A percentile compares a stretch with the other conserved stretches of the same genome.
These are phyloP conservation scores for Inga leiocalycina DNA, from an alignment of 306 rosid genomes.

Conservation along the genomic window DNA sequence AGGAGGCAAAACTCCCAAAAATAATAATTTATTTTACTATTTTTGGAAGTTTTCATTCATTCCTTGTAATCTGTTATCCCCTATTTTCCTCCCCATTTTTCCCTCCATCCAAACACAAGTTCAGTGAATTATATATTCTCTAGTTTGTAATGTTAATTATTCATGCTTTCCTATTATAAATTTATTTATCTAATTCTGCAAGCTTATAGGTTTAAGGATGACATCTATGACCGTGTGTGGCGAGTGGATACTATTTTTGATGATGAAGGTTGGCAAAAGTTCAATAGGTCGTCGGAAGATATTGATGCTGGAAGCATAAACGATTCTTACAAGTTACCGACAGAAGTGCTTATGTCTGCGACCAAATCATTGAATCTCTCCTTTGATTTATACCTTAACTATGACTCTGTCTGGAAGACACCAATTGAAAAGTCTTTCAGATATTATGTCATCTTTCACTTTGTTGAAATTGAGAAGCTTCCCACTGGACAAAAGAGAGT, in stretches of 20 bases:
- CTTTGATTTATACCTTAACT: no score
- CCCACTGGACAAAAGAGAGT: not conserved
- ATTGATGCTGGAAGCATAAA: not conserved
- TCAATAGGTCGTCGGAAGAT: not conserved
- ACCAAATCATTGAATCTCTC: not conserved
- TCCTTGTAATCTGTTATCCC: no score
- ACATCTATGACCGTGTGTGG: slow-evolving; percentile 14
- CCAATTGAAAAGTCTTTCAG: not conserved
- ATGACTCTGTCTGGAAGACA: no score
- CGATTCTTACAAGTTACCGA: not conserved
- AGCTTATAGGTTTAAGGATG: not conserved
- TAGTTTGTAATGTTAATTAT: no score
- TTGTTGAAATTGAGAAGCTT: not conserved
- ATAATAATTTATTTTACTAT: no score
- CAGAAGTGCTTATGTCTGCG: slow-evolving; percentile 12
- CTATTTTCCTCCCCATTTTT: no score
- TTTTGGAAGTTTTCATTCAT: no score
- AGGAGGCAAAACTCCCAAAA: no score
- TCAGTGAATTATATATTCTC: no score
- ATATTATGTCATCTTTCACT: not conserved
- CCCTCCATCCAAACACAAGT: no score
- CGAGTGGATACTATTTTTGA: rapidly evolving
- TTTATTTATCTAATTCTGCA: not conserved
- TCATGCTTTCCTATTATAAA: not conserved
- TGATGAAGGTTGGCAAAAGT: not conserved